Base-by-base conservation (phyloP, 2,329 filamentous ascomycete species). In the Aspergillus arachidicola region DNA sequence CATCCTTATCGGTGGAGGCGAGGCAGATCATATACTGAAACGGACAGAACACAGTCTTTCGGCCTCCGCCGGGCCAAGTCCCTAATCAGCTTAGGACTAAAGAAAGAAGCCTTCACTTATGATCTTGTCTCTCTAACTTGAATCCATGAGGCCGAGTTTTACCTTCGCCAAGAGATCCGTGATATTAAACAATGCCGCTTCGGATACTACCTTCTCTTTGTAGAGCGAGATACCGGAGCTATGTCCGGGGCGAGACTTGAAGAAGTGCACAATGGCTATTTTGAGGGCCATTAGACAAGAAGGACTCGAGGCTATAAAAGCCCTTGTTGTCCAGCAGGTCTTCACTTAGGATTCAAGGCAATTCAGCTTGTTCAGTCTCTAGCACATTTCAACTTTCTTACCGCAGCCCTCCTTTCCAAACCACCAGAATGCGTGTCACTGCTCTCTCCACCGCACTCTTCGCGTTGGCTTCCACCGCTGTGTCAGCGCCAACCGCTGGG, bases 51-150 rank as follows among this genome's bases (percentile, higher is more conserved):
- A 54, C 11, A 9, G 16, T 23, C 32, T 54, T 11, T 23, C 67
- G 67, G 69, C 58, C 50, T 64, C 70, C 66, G 69, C 58, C 69
- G 70, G 70, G 68, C 70, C 67, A 72, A 71, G 70, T 50, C 21
- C 28, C 19, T 46, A 36, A 51, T 59, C 14, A 36, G 51, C 30
- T 54, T 34, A 54, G 51, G 32, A 30, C n/a, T 36, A 36, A n/a
- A 6, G 51, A 36, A 54, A 23, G 26, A 34, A 34, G 51, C 9
- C 51, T 54, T 54, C 30, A 19, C 46, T 50, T 19, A 30, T 16
- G 46, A 28, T 30, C 26, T 28, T 30, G 23, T 16, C 16, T 30
- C 46, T 50, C 46, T 14, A 54, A 11, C 28, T 54, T 16, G 51
- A 54, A 23, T 11, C 23, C 10, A 23, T 32, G 51, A 36, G 51